These are phyloP conservation scores for Bipolaris bicolor DNA, from an alignment of 2,329 filamentous ascomycete genomes.

Conservation along the genomic window DNA sequence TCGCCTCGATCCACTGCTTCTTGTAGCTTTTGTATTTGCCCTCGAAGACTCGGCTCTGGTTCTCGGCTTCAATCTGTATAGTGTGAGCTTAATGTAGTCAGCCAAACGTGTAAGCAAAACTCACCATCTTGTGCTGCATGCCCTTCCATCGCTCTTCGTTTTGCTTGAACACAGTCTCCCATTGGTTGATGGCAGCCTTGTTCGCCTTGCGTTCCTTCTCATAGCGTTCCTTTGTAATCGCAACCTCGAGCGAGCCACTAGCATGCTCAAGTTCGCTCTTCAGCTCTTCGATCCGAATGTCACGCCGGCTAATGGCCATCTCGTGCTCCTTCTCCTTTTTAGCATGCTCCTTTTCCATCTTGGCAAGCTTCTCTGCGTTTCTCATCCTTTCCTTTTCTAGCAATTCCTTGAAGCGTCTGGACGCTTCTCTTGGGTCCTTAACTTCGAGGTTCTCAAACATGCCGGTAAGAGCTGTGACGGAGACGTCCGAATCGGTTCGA, in stretches of 20 bases:
- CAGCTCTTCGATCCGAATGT: slow-evolving; percentile 31
- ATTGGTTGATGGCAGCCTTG: slow-evolving; percentile 42
- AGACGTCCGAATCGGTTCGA: slow-evolving; percentile 47
- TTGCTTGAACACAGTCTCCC: slow-evolving; percentile 41
- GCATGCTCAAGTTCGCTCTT: slow-evolving; percentile 31
- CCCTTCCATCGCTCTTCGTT: slow-evolving; percentile 39
- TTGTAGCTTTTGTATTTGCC: slow-evolving; percentile 37
- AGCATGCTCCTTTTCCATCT: slow-evolving; percentile 69
- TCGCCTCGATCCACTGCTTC: slow-evolving; percentile 31
- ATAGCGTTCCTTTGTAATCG: slow-evolving; percentile 35
- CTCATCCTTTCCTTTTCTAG: slow-evolving; percentile 52
- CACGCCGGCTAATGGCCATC: slow-evolving; percentile 20
- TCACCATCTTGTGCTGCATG: slow-evolving; percentile 35
- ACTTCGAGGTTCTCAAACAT: slow-evolving; percentile 74
- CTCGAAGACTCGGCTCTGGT: slow-evolving; percentile 32
- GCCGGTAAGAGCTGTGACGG: slow-evolving; percentile 61
- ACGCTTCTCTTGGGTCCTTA: slow-evolving; percentile 55
- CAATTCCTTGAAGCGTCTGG: slow-evolving; percentile 52
- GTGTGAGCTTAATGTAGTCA: slow-evolving; percentile 3
- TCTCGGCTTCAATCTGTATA: slow-evolving; percentile 30
- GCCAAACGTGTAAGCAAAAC: slow-evolving; percentile 2
- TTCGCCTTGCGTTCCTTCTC: slow-evolving; percentile 39
- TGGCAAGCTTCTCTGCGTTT: slow-evolving; percentile 43
- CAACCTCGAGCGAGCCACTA: slow-evolving; percentile 30
- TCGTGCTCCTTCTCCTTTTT: slow-evolving; percentile 52